Evolutionary conservation across 1,284 basidiomycete genomes (phyloP).

Genomic region (Singerocomus rubriflavus): DNA sequence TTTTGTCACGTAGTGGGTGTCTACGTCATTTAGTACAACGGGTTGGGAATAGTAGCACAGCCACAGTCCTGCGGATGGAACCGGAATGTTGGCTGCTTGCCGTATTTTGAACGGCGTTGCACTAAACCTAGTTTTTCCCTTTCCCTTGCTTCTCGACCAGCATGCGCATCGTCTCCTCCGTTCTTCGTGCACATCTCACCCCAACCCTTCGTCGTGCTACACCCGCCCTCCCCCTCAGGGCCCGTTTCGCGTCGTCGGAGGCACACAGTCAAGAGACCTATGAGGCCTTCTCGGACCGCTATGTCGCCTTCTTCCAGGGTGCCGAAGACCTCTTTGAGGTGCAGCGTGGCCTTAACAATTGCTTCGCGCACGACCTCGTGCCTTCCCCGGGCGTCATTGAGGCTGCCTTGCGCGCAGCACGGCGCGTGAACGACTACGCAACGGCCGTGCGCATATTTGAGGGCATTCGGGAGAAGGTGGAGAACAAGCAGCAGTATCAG

Average conservation of each 20-base stretch:
- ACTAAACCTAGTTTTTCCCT: not conserved
- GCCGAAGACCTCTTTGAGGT: constrained; percentile 97
- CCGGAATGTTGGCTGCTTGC: constrained; percentile 15
- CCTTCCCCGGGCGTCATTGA: constrained; percentile 88
- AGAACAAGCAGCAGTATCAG: constrained; percentile 92
- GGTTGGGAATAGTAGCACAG: not conserved
- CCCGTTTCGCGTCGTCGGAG: constrained; percentile 34
- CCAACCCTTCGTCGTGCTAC: constrained; percentile 37
- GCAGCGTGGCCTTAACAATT: constrained; percentile 98
- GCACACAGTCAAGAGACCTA: constrained; percentile 86
- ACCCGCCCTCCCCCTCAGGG: constrained; percentile 47
- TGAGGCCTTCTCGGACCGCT: constrained; percentile 92
- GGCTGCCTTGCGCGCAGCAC: constrained; percentile 84
- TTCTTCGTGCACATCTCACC: constrained; percentile 52
- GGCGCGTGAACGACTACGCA: constrained; percentile 95
- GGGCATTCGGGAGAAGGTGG: constrained; percentile 90
- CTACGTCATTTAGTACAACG: too few species aligned
- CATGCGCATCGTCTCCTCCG: constrained; percentile 52
- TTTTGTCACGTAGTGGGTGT: not conserved
- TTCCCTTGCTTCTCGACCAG: constrained; percentile 17
- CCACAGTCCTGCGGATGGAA: constrained; percentile 18
- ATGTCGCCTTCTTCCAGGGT: constrained; percentile 89
- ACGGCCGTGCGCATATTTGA: constrained; percentile 96
- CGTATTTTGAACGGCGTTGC: constrained; percentile 1
- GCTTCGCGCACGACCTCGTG: constrained; percentile 98